phyloP scores from a whole-genome alignment of 2,329 filamentous ascomycete species.

The Trichoderma hamatum region DNA sequence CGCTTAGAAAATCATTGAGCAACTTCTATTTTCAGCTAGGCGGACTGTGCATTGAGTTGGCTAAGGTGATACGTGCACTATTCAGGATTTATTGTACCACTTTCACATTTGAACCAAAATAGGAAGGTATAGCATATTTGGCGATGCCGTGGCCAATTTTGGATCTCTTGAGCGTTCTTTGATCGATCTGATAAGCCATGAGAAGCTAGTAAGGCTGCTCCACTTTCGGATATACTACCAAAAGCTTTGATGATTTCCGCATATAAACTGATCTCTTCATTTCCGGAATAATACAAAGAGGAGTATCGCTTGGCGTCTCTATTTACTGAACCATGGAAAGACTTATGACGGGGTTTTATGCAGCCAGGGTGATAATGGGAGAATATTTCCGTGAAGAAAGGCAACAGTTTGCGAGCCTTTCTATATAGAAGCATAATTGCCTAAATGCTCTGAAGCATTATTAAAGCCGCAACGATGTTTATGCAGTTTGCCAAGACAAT shows the following conservation, averaged over 20 bases:
- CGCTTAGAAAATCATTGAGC: not conserved
- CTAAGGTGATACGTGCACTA: not conserved
- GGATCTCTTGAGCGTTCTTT: not conserved
- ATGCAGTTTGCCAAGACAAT: not conserved
- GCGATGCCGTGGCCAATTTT: not conserved
- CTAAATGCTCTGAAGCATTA: not conserved
- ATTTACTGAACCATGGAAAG: not conserved
- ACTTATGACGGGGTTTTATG: not conserved
- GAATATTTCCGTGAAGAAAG: not conserved
- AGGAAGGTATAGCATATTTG: not conserved
- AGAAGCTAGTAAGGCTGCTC: not conserved
- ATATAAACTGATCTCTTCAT: not conserved
- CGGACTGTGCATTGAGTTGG: not conserved
- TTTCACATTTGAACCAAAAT: not conserved
- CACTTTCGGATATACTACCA: not conserved
- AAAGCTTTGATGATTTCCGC: not conserved
- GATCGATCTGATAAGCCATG: slow-evolving; percentile 1
- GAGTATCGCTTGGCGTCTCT: not conserved
- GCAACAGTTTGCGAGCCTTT: not conserved
- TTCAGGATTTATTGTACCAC: not conserved
- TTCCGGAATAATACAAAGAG: not conserved
- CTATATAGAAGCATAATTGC: not conserved
- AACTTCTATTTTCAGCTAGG: slow-evolving; percentile 17
- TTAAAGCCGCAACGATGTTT: not conserved
- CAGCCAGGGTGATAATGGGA: not conserved